Base-by-base conservation (phyloP, 1,284 basidiomycete species). In the Rhodofomes roseus region DNA sequence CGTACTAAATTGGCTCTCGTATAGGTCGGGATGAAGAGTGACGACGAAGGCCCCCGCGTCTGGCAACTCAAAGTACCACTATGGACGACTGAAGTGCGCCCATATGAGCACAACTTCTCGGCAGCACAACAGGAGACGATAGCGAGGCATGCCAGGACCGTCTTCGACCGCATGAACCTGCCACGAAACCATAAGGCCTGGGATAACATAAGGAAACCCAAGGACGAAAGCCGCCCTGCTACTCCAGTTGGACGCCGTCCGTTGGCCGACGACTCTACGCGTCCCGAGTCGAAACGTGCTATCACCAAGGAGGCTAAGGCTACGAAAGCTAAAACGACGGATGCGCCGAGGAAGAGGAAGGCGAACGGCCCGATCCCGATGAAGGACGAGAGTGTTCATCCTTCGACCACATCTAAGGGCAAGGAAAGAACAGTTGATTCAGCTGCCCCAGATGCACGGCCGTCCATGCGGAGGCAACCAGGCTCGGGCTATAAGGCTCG, bases 51-150 rank as follows among this genome's bases (percentile, higher is more conserved):
- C 2, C 67, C 77, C 0, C 70, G 74, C 57, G 64, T 66, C 0
- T 90, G 85, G 79, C 65, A 72, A 27, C 80, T 90, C 60, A 85
- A 83, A 61, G 72, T 77, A 20, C 66, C 71, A 36, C 72, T 79
- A 0, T 91, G 87, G 87, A 76, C 23, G 46, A 48, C 75, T 29
- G 84, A 90, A 64, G 84, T 89, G 22, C 83, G 86, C 6, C 89
- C 89, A 0, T 86, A 78, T 60, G 83, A 85, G 62, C 87, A 80
- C 79, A 74, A 73, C 29, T 75, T 86, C 23, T 73, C 74, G 0
- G 77, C 81, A 20, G 54, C 72, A 1, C 81, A 84, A 50, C 77
- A 81, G 1, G 72, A 69, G 2, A 64, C 61, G 16, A 74, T 89
- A 66, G 77, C 81, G 1, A 78, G 82, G 39, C 73, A 76, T 31